A percentile compares a stretch with the other conserved stretches of the same genome.
These are phyloP conservation scores for Excoecaria agallocha DNA, from an alignment of 345 rosid genomes.

Conservation along the genomic window DNA sequence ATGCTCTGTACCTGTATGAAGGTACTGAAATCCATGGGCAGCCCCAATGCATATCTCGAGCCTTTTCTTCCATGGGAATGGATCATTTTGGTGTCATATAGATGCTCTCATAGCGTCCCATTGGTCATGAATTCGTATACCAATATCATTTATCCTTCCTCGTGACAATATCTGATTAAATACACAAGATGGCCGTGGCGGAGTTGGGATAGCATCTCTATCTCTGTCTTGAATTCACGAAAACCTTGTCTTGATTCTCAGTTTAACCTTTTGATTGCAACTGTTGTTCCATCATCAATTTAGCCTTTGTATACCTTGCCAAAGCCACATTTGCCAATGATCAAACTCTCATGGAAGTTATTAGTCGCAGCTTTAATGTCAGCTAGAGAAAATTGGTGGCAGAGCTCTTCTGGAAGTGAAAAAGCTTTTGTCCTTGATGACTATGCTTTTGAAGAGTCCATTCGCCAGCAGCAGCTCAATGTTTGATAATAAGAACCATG, in stretches of 20 bases:
- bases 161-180: slow-evolving; percentile 70
- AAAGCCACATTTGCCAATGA: no score
- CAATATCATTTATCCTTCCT: slow-evolving; percentile 2
- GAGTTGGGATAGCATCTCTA: no score
- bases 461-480: not conserved
- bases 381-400: slow-evolving; percentile 5
- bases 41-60: slow-evolving; percentile 9
- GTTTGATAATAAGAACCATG: not conserved
- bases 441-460: not conserved
- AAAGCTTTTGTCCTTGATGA: not conserved
- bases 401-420: not conserved
- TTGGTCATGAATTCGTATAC: slow-evolving; percentile 3
- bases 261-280: no score
- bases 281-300: no score
- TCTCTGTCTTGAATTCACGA: no score
- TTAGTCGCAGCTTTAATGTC: not conserved
- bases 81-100: not conserved
- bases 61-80: slow-evolving; percentile 9
- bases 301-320: no score
- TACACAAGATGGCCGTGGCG: slow-evolving; percentile 65
- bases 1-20: no score
- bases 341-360: no score
- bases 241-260: no score
- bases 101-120: slow-evolving; percentile 8
- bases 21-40: not conserved